phyloP scores from a whole-genome alignment of 108 stramenopile species.

The Skeletonema grethae region DNA sequence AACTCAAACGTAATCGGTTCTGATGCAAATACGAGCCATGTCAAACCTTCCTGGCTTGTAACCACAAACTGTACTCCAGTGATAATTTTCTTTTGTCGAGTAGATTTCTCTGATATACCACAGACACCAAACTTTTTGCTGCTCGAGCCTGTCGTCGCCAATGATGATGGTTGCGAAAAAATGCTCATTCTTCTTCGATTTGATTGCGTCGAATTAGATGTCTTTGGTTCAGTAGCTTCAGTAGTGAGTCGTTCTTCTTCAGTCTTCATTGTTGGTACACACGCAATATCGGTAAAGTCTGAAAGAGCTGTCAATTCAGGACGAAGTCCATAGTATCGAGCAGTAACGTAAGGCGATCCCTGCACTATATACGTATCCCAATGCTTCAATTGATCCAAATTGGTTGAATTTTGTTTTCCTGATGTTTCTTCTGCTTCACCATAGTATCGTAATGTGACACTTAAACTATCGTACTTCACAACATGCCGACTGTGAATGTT shows the following conservation, averaged over 20 bases:
- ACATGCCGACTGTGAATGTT: conserved; percentile 53
- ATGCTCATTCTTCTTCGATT: neutral
- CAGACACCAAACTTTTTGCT: conserved; percentile 46
- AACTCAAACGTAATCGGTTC: conserved; percentile 70
- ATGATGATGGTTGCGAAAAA: conserved; percentile 8
- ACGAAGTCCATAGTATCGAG: conserved; percentile 50
- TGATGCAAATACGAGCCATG: conserved; percentile 82
- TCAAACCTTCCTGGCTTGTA: conserved; percentile 61
- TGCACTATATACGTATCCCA: conserved; percentile 85
- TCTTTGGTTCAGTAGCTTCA: conserved; percentile 14
- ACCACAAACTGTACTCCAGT: conserved; percentile 84
- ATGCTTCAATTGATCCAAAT: conserved; percentile 8
- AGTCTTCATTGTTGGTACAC: conserved; percentile 44
- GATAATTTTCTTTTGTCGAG: conserved; percentile 32
- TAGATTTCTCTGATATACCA: conserved; percentile 31
- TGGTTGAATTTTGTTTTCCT: neutral
- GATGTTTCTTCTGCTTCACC: conserved; percentile 10
- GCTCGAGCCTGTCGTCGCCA: conserved; percentile 9
- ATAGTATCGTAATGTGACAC: conserved; percentile 72
- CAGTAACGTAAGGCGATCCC: conserved; percentile 81
- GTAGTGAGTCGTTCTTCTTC: conserved; percentile 8
- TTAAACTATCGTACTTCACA: conserved; percentile 72
- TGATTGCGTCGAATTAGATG: conserved; percentile 1
- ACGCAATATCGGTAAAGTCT: conserved; percentile 62
- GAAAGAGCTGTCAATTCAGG: conserved; percentile 70